Base-by-base conservation (phyloP, 768 basidiomycete genomes). In the Auricularia sp. region DNA sequence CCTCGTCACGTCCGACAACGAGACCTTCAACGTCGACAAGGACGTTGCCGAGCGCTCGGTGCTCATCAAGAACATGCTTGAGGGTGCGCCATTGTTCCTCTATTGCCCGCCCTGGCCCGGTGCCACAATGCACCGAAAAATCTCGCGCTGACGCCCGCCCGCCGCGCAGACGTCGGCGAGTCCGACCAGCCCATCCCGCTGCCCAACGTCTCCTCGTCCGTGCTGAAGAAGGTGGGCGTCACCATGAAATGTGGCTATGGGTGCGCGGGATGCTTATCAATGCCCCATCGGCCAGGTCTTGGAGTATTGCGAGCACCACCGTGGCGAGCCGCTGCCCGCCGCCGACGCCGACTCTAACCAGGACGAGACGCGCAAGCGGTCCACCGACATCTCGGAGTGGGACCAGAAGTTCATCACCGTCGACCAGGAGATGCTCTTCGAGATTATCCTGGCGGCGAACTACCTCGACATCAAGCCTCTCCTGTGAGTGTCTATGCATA, bases 401-500 rank as follows among this genome's bases (percentile, higher is more conserved):
- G 97, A 99, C 78, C 90, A 95, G 74, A 97, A 97, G 79, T 98
- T 95, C 76, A 95, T 96, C 76, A 89, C 88, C 54, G 97, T 98
- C 66, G 97, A 98, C 81, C 97, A 98, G 78, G 97, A 98, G 79
- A 98, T 98, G 96, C 84, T 99, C 5, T 98, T 98, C 70, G 97
- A 99, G 80, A 99, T 98, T 75, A 99, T 98, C 76, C 88, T 98
- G 64, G 97, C 97, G 10, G 97, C 97, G 68, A 99, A 99, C 81
- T 99, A 99, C 79, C 89, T 99, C 70, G 97, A 99, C 73, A 98
- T 99, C 83, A 98, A 98, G 80, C 90, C 95, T 24, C 84, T 98
- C 61, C 86, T 98, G 96, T 97, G 71, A 69, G 91, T 80, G 33
- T 36, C 8, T 33, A 51, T 42, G 34, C 37, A 8, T 29, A 51